Conservation (phyloP, 345 rosid genomes). For the Rhizophora mangle region DNA sequence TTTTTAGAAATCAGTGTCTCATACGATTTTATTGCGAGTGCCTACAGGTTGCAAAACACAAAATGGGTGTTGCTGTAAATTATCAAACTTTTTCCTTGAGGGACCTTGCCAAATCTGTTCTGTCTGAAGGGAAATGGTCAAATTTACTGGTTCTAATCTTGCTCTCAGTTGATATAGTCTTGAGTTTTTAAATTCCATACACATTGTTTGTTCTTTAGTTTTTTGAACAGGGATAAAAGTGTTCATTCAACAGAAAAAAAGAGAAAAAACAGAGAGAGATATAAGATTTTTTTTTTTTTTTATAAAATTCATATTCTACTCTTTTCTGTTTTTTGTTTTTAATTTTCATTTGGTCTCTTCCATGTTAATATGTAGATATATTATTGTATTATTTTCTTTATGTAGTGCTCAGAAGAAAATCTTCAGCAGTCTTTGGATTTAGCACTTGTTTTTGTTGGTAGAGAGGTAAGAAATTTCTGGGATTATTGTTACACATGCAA, state of each 20-base stretch:
- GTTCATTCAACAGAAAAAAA: too few relatives aligned
- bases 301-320: not conserved
- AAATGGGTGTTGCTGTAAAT: slow-evolving; percentile 46
- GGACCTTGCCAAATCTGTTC: slow-evolving; percentile 67
- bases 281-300: too few relatives aligned
- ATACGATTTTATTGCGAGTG: slow-evolving; percentile 6
- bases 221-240: not conserved
- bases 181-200: not conserved
- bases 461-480: slow-evolving; percentile 53
- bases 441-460: slow-evolving; percentile 82
- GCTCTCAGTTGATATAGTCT: not conserved
- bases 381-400: slow-evolving; percentile 1
- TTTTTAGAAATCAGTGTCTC: not conserved
- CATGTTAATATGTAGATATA: not conserved
- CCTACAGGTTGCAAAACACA: slow-evolving; percentile 29
- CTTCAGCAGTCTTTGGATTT: slow-evolving; percentile 53
- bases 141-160: slow-evolving; percentile 57
- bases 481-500: too few relatives aligned
- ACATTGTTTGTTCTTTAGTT: not conserved
- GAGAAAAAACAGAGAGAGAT: too few relatives aligned
- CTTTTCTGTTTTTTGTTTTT: not conserved
- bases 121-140: slow-evolving; percentile 75
- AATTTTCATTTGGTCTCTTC: not conserved
- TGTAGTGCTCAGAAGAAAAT: slow-evolving; percentile 67
- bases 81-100: slow-evolving; percentile 68